Conservation (phyloP, 2,329 filamentous ascomycete species). For the Metarhizium rileyi region DNA sequence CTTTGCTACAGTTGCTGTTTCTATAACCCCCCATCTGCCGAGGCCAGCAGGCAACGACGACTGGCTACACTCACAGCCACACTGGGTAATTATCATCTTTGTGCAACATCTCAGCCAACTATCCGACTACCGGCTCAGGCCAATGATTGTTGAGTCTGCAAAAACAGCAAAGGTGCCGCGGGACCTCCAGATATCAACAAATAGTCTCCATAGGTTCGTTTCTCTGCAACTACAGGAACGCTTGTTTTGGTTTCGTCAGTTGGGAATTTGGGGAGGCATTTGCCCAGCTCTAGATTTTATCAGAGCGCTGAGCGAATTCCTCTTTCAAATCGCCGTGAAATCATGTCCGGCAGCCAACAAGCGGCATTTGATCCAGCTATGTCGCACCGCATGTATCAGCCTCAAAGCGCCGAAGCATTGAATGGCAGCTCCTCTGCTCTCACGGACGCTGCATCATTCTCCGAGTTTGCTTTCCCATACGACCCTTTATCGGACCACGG, state of each 20-base stretch:
- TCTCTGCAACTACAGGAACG: not conserved
- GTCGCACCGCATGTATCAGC: slow-evolving; percentile 15
- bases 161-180: not conserved
- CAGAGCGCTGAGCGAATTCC: not conserved
- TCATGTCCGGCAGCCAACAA: slow-evolving; percentile 22
- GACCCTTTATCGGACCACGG: slow-evolving; percentile 22
- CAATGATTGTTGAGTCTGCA: not conserved
- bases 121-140: not conserved
- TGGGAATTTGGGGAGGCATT: not conserved
- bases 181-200: not conserved
- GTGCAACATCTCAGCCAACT: not conserved
- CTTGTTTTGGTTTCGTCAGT: not conserved
- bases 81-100: not conserved
- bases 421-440: slow-evolving; percentile 17
- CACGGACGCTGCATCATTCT: slow-evolving; percentile 39
- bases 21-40: not conserved
- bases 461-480: slow-evolving; percentile 44
- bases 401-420: slow-evolving; percentile 12
- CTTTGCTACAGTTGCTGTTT: not conserved
- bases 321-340: slow-evolving; percentile 9
- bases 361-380: slow-evolving; percentile 15
- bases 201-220: not conserved
- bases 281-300: not conserved
- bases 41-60: not conserved
- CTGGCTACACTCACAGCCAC: not conserved